These are phyloP conservation scores for Lithospermum erythrorhizon DNA, from an alignment of 257 asterid genomes.

Conservation along the genomic window DNA sequence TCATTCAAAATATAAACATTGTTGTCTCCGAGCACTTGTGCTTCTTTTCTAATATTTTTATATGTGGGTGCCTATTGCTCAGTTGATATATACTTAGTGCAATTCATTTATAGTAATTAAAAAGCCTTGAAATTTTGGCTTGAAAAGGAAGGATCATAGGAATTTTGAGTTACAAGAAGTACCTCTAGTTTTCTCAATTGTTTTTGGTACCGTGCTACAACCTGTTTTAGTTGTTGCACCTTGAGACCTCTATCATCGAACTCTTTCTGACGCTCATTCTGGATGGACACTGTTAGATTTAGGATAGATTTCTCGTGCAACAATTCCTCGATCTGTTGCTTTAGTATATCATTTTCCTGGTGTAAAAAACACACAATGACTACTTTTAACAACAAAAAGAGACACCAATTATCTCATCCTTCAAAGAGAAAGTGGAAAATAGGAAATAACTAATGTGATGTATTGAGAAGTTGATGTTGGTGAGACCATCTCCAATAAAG, in stretches of 20 bases:
- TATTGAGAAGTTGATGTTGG: neutral
- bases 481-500: neutral
- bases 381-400: neutral
- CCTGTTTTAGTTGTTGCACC: constrained; percentile 74
- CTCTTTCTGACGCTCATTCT: constrained; percentile 83
- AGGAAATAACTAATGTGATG: neutral
- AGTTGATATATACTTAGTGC: no score
- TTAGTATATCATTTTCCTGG: constrained; percentile 60
- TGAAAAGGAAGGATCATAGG: no score
- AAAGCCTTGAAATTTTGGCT: no score
- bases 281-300: constrained; percentile 77
- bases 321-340: constrained; percentile 62
- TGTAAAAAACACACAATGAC: constrained; percentile 1
- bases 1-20: no score
- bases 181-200: constrained; percentile 94
- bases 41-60: no score
- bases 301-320: constrained; percentile 61
- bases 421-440: neutral
- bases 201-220: constrained; percentile 77
- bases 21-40: no score
- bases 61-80: no score
- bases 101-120: no score
- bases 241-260: constrained; percentile 64
- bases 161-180: constrained; percentile 5
- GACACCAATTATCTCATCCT: neutral